phyloP scores from a whole-genome alignment of 345 rosid genomes.

The Eutrema yunnanense region DNA sequence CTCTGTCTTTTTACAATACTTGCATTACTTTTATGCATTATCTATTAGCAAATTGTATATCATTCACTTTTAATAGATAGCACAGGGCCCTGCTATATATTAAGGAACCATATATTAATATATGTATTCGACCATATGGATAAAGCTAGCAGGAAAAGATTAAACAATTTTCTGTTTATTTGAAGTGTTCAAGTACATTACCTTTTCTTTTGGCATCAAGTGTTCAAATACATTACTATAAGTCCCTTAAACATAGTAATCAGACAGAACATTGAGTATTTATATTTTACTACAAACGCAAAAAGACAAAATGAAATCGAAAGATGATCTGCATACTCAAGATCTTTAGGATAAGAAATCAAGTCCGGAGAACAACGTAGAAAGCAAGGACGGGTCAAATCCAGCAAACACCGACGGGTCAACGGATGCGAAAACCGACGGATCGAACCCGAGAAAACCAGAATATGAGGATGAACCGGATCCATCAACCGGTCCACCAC shows the following conservation, averaged over 20 bases:
- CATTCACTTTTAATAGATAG: background rate
- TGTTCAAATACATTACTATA: background rate
- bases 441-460: slow-evolving; percentile 2
- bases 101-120: no score
- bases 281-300: background rate
- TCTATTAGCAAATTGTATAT: background rate
- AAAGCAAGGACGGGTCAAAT: slow-evolving; percentile 15
- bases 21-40: background rate
- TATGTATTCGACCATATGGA: background rate
- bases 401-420: slow-evolving; percentile 14
- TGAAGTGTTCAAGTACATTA: background rate
- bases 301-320: background rate
- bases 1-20: background rate
- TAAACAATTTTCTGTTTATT: background rate
- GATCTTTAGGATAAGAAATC: background rate
- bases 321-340: background rate
- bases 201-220: background rate
- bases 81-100: background rate
- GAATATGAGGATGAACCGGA: background rate
- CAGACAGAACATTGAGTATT: background rate
- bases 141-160: background rate
- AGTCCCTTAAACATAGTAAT: background rate
- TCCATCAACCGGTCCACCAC: slow-evolving; percentile 7
- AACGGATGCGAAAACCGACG: slow-evolving; percentile 8
- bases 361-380: slow-evolving; percentile 15